phyloP scores from a whole-genome alignment of 1,139 yeast genomes.

The Kazachstania sp. region DNA sequence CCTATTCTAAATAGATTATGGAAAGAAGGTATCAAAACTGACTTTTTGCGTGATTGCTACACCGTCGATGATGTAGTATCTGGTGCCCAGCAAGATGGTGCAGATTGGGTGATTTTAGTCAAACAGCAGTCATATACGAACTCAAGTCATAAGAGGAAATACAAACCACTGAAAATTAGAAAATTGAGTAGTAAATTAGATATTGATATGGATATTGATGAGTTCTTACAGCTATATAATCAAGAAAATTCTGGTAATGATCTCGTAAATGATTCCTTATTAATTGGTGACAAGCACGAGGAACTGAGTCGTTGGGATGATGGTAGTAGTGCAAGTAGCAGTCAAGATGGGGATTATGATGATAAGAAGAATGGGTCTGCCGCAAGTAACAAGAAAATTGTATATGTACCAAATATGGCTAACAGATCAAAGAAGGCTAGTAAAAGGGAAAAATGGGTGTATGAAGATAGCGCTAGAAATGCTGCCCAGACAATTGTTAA shows the following conservation, averaged over 20 bases:
- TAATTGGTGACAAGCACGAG: slow-evolving; percentile 16
- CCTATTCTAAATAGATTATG: slow-evolving; percentile 58
- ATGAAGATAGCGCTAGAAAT: slow-evolving; percentile 62
- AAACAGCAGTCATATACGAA: slow-evolving; percentile 45
- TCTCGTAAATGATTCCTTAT: slow-evolving; percentile 9
- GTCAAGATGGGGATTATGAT: slow-evolving; percentile 27
- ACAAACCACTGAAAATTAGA: slow-evolving; percentile 67
- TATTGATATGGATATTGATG: slow-evolving; percentile 61
- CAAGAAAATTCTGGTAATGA: slow-evolving; percentile 31
- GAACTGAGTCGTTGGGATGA: slow-evolving; percentile 26
- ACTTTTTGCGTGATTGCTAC: slow-evolving; percentile 44
- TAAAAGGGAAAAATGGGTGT: slow-evolving; percentile 71
- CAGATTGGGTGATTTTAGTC: slow-evolving; percentile 64
- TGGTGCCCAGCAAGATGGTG: slow-evolving; percentile 60
- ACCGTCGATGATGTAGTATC: slow-evolving; percentile 62
- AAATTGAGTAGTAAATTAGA: slow-evolving; percentile 57
- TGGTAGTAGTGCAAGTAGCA: slow-evolving; percentile 23
- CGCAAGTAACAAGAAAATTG: slow-evolving; percentile 46
- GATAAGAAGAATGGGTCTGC: slow-evolving; percentile 26
- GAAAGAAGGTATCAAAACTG: slow-evolving; percentile 65
- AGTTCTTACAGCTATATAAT: slow-evolving; percentile 44
- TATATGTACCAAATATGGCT: slow-evolving; percentile 58
- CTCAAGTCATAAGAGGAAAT: slow-evolving; percentile 39
- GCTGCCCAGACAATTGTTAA: slow-evolving; percentile 51
- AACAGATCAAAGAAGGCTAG: slow-evolving; percentile 63